Base-by-base conservation (phyloP, 164 flowering plant species). In the Sedum album region DNA sequence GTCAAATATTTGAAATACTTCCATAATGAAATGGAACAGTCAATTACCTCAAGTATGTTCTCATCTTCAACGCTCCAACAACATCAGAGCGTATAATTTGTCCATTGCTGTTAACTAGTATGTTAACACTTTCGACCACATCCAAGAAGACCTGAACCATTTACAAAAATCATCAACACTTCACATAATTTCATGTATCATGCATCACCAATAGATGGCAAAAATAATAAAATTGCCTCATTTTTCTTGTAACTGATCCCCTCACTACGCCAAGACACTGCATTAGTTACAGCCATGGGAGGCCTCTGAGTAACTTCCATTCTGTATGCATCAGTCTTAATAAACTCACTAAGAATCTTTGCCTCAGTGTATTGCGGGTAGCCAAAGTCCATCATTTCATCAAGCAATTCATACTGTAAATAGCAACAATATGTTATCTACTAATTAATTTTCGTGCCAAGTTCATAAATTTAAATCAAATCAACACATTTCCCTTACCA, bases 181-280 rank as follows among this genome's bases (percentile, higher is more conserved):
- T 23, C 57, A 74, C 28, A 10, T 68, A 25, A 21, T 67, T 46
- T 26, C 2, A n/a, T 25, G 23, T 31, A 67, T 30, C 65, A 55
- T 42, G 46, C 51, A 23, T 10, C 17, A 51, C 18, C 2, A 26
- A n/a, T 21, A 62, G 1, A 63, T 10, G 18, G 23, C 35, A 53
- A 1, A 42, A 10, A 57, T 42, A 74, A 61, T 17, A 53, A 61
- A 74, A 81, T 38, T 74, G 90, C 99, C 77, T 92, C 99, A 78
- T 92, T 95, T 82, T 95, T 95, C 82, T 90, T 95, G 90, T 95
- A 95, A 49, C 74, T 75, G 75, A 92, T 90, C 68, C 99, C 99
- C 82, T 95, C 99, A 83, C 97, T 95, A 28, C 99, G 88, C 99
- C 99, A 92, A 67, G 99, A 95, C 46, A 95, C 97, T n/a, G 99